Conservation (phyloP, 352 stramenopile species). For the Pythium graminicola region DNA sequence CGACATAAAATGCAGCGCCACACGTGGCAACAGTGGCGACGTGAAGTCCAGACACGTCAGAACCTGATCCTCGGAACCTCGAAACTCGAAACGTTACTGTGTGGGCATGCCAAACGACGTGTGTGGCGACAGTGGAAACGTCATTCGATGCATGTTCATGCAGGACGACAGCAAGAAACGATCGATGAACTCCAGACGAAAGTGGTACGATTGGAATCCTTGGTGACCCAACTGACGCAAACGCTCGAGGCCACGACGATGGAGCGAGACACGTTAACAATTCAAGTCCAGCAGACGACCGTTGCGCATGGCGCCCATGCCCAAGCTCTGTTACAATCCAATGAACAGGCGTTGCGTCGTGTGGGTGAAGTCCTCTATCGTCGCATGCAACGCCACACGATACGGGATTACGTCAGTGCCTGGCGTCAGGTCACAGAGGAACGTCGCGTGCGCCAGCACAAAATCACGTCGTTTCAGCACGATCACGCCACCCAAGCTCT, state of each 20-base stretch:
- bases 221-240: neutral
- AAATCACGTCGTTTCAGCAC: neutral
- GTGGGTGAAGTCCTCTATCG: conserved; percentile 1
- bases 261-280: neutral
- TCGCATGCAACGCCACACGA: neutral
- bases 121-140: conserved; percentile 1
- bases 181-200: neutral
- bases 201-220: neutral
- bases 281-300: neutral
- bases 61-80: neutral
- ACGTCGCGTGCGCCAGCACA: neutral
- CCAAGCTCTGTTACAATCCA: neutral
- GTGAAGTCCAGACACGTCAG: neutral
- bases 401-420: neutral
- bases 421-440: neutral
- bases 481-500: neutral
- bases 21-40: neutral
- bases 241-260: neutral
- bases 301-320: neutral
- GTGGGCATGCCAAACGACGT: neutral
- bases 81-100: neutral
- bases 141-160: neutral
- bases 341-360: neutral
- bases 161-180: neutral
- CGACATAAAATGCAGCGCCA: neutral